Percentiles rank a stretch among this genome's conserved stretches.
phyloP scores from a whole-genome alignment of 192 early-diverging fungal genomes.

The Glomus cerebriforme region DNA sequence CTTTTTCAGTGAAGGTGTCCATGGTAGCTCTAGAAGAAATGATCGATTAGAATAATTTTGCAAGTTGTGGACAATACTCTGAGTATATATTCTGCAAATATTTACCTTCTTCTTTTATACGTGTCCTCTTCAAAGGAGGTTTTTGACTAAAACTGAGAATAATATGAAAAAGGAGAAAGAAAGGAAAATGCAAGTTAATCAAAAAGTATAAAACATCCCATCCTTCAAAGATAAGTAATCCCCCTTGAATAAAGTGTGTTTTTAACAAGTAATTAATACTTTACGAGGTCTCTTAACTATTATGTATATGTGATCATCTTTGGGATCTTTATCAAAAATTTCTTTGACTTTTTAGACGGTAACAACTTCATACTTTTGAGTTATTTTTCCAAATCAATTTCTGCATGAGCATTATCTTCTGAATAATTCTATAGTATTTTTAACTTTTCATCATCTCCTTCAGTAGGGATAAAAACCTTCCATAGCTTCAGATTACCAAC shows the following conservation, averaged over 20 bases:
- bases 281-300: neutral
- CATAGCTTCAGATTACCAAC: no score
- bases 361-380: neutral
- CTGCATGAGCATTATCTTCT: no score
- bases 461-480: no score
- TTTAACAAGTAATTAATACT: neutral
- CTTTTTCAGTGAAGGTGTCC: no score
- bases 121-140: conserved; percentile 1
- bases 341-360: neutral
- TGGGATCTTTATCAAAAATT: neutral
- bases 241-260: neutral
- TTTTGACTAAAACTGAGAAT: neutral
- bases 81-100: no score
- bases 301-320: neutral
- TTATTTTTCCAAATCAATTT: neutral
- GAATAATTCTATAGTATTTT: no score
- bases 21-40: no score
- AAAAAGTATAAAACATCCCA: neutral
- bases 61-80: neutral
- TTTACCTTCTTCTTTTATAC: conserved; percentile 5
- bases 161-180: neutral
- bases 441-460: no score
- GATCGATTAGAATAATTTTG: conserved; percentile 8
- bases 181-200: neutral
- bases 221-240: no score